Conservation (phyloP, 2,329 filamentous ascomycete genomes). For the Rhexocercosporidium sp. region DNA sequence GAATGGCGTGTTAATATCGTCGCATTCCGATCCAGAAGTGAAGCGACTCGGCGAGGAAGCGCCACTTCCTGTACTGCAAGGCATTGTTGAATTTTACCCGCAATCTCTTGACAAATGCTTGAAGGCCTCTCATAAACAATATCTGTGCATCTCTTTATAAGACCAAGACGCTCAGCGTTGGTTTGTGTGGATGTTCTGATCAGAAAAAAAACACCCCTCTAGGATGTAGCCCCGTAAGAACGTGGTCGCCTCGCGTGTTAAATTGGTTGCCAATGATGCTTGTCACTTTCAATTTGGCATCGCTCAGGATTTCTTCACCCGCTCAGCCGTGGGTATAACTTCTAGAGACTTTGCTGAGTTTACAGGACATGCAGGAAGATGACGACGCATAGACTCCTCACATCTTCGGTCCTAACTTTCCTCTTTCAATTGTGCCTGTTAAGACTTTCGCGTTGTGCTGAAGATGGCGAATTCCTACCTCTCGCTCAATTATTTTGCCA, state of each 20-base stretch:
- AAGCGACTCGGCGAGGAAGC: conserved; percentile 30
- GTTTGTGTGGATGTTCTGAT: conserved; percentile 15
- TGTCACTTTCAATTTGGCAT: conserved; percentile 26
- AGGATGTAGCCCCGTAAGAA: conserved; percentile 27
- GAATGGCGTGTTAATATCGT: conserved; percentile 31
- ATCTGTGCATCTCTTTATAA: conserved; percentile 31
- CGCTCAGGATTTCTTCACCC: conserved; percentile 26
- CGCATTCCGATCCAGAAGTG: conserved; percentile 30
- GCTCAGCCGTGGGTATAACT: conserved; percentile 32
- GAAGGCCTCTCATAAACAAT: conserved; percentile 19
- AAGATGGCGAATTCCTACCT: neutral
- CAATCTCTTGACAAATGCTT: conserved; percentile 17
- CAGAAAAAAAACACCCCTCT: conserved; percentile 1
- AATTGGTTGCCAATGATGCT: conserved; percentile 28
- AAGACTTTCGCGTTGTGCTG: neutral
- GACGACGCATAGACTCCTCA: conserved; percentile 20
- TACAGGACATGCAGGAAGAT: conserved; percentile 20
- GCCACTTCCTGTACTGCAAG: conserved; percentile 31
- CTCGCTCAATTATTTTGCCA: neutral
- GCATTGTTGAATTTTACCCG: conserved; percentile 23
- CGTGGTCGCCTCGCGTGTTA: conserved; percentile 31
- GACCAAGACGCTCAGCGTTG: conserved; percentile 18
- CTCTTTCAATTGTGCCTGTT: conserved; percentile 20
- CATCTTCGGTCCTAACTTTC: conserved; percentile 7
- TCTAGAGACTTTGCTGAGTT: conserved; percentile 23